These are phyloP conservation scores for Penicillium sp. DNA, from an alignment of 2,329 filamentous ascomycete species.

Conservation along the genomic window DNA sequence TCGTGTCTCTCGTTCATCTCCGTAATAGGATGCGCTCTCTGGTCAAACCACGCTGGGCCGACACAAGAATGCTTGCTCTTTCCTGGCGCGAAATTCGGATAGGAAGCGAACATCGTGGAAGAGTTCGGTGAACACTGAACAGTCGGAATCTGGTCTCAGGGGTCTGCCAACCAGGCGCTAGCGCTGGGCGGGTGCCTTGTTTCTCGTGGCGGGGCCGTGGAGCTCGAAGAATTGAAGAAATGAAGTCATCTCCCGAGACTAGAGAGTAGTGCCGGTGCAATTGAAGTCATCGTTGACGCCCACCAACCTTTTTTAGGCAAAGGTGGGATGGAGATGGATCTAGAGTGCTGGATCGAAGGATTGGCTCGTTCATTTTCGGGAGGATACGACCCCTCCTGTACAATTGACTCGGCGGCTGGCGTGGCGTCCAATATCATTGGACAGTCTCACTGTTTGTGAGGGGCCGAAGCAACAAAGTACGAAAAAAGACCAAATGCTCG, in stretches of 20 bases:
- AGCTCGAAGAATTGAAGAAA: not conserved
- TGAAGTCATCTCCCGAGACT: slow-evolving; percentile 2
- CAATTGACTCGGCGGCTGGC: not conserved
- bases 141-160: not conserved
- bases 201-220: not conserved
- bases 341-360: not conserved
- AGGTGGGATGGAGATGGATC: not conserved
- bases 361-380: not conserved
- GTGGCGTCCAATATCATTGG: slow-evolving; percentile 1
- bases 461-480: not conserved
- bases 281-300: slow-evolving; percentile 1
- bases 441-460: not conserved
- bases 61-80: not conserved
- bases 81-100: not conserved
- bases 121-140: not conserved
- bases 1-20: not conserved
- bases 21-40: not conserved
- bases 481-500: not conserved
- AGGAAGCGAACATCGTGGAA: not conserved
- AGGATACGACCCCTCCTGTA: not conserved
- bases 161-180: not conserved
- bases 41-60: not conserved
- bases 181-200: not conserved
- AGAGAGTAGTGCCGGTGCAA: not conserved
- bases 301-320: not conserved